These are phyloP conservation scores for Seiridium unicorne DNA, from an alignment of 2,329 filamentous ascomycete genomes.

Conservation along the genomic window DNA sequence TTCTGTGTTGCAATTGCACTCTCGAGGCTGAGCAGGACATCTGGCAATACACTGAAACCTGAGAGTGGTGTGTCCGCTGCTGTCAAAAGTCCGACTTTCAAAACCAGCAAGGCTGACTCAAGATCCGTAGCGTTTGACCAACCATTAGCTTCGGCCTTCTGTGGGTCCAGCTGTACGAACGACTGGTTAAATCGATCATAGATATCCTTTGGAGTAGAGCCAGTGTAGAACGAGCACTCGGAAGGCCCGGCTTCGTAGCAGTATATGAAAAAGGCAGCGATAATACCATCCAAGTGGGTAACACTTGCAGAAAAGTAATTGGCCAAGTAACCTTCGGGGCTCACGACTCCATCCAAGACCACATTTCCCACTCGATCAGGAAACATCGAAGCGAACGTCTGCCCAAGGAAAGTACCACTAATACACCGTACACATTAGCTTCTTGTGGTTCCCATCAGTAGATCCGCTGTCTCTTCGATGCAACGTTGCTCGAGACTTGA, in stretches of 20 bases:
- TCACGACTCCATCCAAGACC: slow-evolving; percentile 44
- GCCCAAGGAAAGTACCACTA: slow-evolving; percentile 38
- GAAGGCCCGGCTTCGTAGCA: slow-evolving; percentile 39
- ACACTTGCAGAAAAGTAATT: slow-evolving; percentile 33
- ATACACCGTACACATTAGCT: too few relatives aligned
- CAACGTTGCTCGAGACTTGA: too few relatives aligned
- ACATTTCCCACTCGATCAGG: slow-evolving; percentile 33
- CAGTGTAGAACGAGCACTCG: slow-evolving; percentile 34
- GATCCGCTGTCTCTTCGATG: too few relatives aligned
- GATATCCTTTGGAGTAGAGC: slow-evolving; percentile 31
- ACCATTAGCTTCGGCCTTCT: slow-evolving; percentile 10
- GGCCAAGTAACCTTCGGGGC: slow-evolving; percentile 32
- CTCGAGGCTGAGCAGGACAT: slow-evolving; percentile 1
- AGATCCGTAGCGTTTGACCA: slow-evolving; percentile 19
- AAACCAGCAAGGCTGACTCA: slow-evolving; percentile 8
- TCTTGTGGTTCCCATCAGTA: too few relatives aligned
- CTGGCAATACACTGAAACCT: slow-evolving; percentile 1
- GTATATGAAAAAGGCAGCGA: slow-evolving; percentile 40
- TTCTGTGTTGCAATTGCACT: slow-evolving; percentile 2
- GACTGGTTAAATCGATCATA: slow-evolving; percentile 21
- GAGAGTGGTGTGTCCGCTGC: not conserved
- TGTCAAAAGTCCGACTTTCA: slow-evolving; percentile 8
- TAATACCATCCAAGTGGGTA: slow-evolving; percentile 38
- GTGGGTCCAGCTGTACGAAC: slow-evolving; percentile 15
- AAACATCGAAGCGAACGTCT: slow-evolving; percentile 38